Base-by-base conservation (phyloP, 306 rosid species). In the Sicyos edulis region DNA sequence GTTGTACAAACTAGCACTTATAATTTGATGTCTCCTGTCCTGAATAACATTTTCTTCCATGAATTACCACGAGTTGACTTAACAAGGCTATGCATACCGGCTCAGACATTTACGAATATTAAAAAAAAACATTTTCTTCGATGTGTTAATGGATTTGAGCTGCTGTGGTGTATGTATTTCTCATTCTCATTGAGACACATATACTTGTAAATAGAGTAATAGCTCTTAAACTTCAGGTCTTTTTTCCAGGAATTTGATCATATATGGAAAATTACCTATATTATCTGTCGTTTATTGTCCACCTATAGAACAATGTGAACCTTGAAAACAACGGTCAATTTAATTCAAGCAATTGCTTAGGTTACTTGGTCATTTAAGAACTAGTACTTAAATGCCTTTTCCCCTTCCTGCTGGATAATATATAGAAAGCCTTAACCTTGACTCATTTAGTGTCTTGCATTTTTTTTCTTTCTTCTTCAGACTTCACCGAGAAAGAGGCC, bases 401-500 rank as follows among this genome's bases (percentile, higher is more conserved):
- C 47, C 47, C 44, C 66, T 59, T 59, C 42, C 1, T 29, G 2
- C 42, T 58, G 40, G 63, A 59, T 15, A 37, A 63, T 63, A 63
- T n/a, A 51, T 8, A 16, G 51, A 37, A 63, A 37, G 42, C 70
- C 50, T 34, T 63, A 16, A 16, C 71, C 6, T 14, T 9, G 15
- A 57, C 52, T 44, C 12, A 22, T 67, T 21, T 13, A 67, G 17
- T 47, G 40, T 40, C 37, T 11, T 20, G 17, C 59, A 21, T 44
- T 63, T 61, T 61, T 14, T 15, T 3, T 56, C 16, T 72, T 19
- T 21, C 3, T 20, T 73, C 58, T 81, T 54, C 86, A 92, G 96
- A 92, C 74, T 92, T 92, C 83, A 92, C 90, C 0, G 88, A 83
- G 79, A 90, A 88, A 64, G 98, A 92, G 83, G 67, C 79, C 72